Conservation (phyloP, 805 yeast species). For the Wickerhamomyces ciferrii region DNA sequence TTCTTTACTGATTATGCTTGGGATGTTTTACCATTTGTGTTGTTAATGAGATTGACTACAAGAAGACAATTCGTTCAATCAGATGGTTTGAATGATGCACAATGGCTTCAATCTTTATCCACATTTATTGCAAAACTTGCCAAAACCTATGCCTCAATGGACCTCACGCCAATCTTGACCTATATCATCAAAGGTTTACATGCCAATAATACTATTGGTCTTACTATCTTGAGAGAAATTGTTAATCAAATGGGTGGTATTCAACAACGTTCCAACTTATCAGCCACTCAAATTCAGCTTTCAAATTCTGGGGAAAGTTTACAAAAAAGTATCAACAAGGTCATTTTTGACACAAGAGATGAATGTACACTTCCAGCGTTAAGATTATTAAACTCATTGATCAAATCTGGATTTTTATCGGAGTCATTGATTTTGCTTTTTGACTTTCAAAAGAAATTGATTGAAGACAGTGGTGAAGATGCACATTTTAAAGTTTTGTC, state of each 20-base stretch:
- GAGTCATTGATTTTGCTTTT: conserved; percentile 67
- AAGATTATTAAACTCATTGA: conserved; percentile 42
- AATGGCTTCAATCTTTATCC: conserved; percentile 83
- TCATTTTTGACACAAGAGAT: conserved; percentile 49
- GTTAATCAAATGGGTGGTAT: conserved; percentile 76
- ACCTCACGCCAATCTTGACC: conserved; percentile 53
- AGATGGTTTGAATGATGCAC: conserved; percentile 76
- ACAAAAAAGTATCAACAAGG: conserved; percentile 45
- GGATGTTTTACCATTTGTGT: conserved; percentile 76
- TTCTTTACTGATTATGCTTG: conserved; percentile 74
- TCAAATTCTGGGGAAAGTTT: conserved; percentile 62
- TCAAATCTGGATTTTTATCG: conserved; percentile 38
- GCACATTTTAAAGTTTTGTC: conserved; percentile 69
- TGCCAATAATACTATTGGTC: conserved; percentile 49
- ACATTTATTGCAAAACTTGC: conserved; percentile 72
- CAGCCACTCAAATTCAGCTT: conserved; percentile 57
- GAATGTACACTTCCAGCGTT: conserved; percentile 40
- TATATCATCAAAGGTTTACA: conserved; percentile 62
- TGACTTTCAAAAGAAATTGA: conserved; percentile 36
- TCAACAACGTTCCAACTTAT: conserved; percentile 60
- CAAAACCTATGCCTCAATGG: conserved; percentile 48
- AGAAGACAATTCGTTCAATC: conserved; percentile 64
- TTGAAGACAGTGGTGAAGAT: conserved; percentile 26
- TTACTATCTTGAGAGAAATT: conserved; percentile 63
- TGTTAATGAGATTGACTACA: conserved; percentile 63